Evolutionary conservation across 352 stramenopile species (phyloP).

Genomic region (Phytophthora macrochlamydospora): DNA sequence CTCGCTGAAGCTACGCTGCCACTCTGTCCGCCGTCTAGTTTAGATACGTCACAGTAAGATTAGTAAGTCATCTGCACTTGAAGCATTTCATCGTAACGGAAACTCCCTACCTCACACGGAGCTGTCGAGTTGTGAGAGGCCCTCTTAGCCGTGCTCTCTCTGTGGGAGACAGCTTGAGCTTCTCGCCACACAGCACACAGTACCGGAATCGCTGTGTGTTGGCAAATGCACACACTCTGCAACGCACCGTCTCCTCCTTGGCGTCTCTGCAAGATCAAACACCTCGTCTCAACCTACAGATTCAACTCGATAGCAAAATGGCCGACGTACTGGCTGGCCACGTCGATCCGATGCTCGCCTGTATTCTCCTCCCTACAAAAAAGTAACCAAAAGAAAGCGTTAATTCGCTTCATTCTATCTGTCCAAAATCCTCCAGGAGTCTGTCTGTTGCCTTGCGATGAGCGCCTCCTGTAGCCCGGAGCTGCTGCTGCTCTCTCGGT

Average conservation of each 20-base stretch:
- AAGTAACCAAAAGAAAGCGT: not conserved
- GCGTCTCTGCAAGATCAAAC: slow-evolving; percentile 35
- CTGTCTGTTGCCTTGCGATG: slow-evolving; percentile 26
- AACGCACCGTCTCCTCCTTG: slow-evolving; percentile 30
- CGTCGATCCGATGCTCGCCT: slow-evolving; percentile 52
- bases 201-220: slow-evolving; percentile 50
- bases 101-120: slow-evolving; percentile 16
- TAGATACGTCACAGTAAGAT: not conserved
- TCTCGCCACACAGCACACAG: slow-evolving; percentile 51
- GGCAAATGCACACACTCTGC: slow-evolving; percentile 45
- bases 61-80: not conserved
- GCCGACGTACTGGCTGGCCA: slow-evolving; percentile 34
- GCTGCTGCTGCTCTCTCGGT: slow-evolving; percentile 14
- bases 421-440: too few species aligned
- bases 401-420: not conserved
- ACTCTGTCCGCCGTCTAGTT: slow-evolving; percentile 28
- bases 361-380: slow-evolving; percentile 14
- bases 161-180: slow-evolving; percentile 32
- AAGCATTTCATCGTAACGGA: not conserved
- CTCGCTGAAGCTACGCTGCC: slow-evolving; percentile 15
- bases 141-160: slow-evolving; percentile 16
- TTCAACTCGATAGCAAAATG: not conserved
- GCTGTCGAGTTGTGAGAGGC: slow-evolving; percentile 20
- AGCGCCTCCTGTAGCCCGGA: slow-evolving; percentile 32
- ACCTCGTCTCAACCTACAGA: not conserved